Base-by-base conservation (phyloP, 1,284 basidiomycete species). In the Marasmius tenuissimus region DNA sequence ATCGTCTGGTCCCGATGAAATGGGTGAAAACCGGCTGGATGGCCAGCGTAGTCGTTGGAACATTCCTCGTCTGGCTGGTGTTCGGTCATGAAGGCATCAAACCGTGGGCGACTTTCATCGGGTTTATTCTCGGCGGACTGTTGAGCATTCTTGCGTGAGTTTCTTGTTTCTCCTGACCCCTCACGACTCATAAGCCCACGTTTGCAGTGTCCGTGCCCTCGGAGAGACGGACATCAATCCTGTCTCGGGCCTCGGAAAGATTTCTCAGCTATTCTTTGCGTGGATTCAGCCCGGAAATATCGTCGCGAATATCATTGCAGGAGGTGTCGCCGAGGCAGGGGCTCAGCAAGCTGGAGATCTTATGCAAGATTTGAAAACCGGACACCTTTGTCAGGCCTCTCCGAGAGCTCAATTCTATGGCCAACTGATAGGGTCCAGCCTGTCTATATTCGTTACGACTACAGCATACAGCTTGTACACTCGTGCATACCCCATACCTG, bases 341-440 rank as follows among this genome's bases (percentile, higher is more conserved):
- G 96, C 96, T 27, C 93, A 93, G 76, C 95, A 97, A 73, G 95
- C 96, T 8, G 97, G 96, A 16, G 96, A 98, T 73, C 85, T 98
- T 18, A 98, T 98, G 96, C 96, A 98, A 78, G 97, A 98, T 74
- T 81, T 98, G 67, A 98, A 98, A 79, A 98, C 96, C 1, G 97
- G 97, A 0, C 91, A 96, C 71, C 81, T 98, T 20, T 84, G 96
- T 57, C 86, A 86, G 64, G 95, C 93, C 5, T 94, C 93, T 9
- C 93, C 93, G 27, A 82, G 93, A 70, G 91, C 91, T 2, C 93
- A 95, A 69, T 96, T 96, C 72, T 94, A 87, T 69, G 91, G 91
- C 10, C 94, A 97, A 74, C 79, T 97, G 61, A 89, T 97, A 62
- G 95, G 95, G 34, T 94, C 92, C 10, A 83, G 88, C 0, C 82